Base-by-base conservation (phyloP, 2,329 filamentous ascomycete species). In the Fonsecaea multimorphosa region DNA sequence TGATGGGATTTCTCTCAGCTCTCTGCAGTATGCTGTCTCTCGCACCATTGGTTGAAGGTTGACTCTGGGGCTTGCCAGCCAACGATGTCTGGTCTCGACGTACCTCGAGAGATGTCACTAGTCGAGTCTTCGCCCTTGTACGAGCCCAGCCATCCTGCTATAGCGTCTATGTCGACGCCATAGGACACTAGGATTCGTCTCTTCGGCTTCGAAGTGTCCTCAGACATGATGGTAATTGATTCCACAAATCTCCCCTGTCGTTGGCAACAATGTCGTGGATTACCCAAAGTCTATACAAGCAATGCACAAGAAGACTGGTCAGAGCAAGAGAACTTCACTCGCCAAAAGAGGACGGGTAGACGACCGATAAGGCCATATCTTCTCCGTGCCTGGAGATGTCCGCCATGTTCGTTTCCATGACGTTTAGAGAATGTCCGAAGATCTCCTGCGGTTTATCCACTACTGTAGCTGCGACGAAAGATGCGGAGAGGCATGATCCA, bases 41-140 rank as follows among this genome's bases (percentile, higher is more conserved):
- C 24, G 51, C n/a, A 31, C 7, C 24, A 27, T 24, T 12, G 5
- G 8, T 12, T 11, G 44, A 24, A 11, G 24, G 44, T 24, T 19
- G 44, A 11, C 24, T 44, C 11, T 4, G 19, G 24, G 44, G 24
- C 19, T 24, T 49, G 44, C 7, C 9, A 49, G 19, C 44, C 14
- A n/a, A 16, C 2, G 27, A 32, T 58, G 27, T 4, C 11, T 49
- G 44, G 19, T 24, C 16, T 24, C 9, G n/a, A 49, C 61, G 27
- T 58, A 86, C 88, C 89, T 82, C 89, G 82, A 73, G 85, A 89
- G 68, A 92, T 91, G 71, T 92, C 90, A 72, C 84, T 89, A 0
- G 85, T 86, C 12, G 85, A 89, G 74, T 92, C 89, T 74, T 91
- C 85, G 36, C 90, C 89, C 19, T 88, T 88, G 72, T 93, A 92